Percentiles rank a stretch among this genome's conserved stretches.
Conservation (phyloP, 2,329 filamentous ascomycete genomes). For the Stemphylium beticola region DNA sequence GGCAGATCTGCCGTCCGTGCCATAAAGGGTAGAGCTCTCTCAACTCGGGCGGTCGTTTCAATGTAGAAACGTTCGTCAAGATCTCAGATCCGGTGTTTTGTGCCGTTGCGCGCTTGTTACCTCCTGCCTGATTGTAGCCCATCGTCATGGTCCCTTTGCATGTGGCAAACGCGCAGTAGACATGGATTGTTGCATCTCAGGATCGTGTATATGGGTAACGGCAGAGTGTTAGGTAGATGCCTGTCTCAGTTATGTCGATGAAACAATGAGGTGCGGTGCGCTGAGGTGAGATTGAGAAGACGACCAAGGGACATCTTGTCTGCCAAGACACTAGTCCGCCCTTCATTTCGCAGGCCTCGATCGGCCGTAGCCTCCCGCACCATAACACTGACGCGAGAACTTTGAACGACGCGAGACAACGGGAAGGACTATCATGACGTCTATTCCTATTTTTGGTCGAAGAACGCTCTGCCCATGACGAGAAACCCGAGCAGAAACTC, state of each 20-base stretch:
- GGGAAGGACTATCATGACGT: too few species aligned
- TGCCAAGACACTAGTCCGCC: constrained; percentile 11
- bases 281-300: not conserved
- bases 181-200: not conserved
- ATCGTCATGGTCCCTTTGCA: not conserved
- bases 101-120: not conserved
- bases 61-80: not conserved
- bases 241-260: constrained; percentile 4
- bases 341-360: constrained; percentile 6
- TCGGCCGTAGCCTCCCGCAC: not conserved
- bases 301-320: not conserved
- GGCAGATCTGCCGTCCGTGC: constrained; percentile 8
- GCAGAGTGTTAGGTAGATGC: not conserved
- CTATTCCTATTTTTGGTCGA: not conserved
- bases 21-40: not conserved
- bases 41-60: not conserved
- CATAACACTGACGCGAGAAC: not conserved
- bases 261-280: constrained; percentile 9
- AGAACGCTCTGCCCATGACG: not conserved
- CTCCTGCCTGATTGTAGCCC: not conserved
- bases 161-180: not conserved
- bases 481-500: not conserved
- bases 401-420: not conserved
- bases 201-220: not conserved
- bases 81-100: not conserved